Evolutionary conservation across 225 moss, liverwort and hornwort species (phyloP), one percentile per base, ranked within the genome.

Genomic region (Straminergon stramineum): DNA sequence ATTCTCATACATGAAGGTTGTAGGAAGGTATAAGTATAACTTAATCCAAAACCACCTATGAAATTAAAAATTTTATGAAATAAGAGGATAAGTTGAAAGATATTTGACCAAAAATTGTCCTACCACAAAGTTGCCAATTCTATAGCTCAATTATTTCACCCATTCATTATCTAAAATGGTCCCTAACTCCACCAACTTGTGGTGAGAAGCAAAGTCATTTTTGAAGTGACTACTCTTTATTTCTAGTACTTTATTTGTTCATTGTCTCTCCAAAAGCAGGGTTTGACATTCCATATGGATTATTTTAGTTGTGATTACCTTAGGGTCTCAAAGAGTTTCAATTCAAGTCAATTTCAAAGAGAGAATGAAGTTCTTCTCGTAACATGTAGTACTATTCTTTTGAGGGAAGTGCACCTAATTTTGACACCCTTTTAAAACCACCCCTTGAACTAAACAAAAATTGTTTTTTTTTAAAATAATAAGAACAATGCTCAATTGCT

Each of bases 361-460:
- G 34, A 71, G 5, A 4, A 7, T 71, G 21, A 1, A 58, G 1
- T 7, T 28, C 45, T 32, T 48, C 13, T 34, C 1, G 0, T 17
- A 20, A 76, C 13, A 20, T 76, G 20, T 51, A 0, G 2, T 32
- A 52, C 31, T 75, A 4, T 75, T 51, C 6, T 20, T 52, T 32
- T 30, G 11, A 51, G 2, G 6, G 32, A 32, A 31, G 7, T 51
- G 1, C 51, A 19, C 19, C 13, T 20, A 75, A 32, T 16, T 75
- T 75, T 51, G 4, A 51, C 2, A 12, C 32, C 17, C 31, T 30
- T 18, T 4, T 32, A 17, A 52, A 28, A 32, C 1, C 0, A 0
- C 4, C 19, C 4, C 11, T 1, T 18, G 0, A 75, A 32, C 0
- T 0, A 2, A n/a, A n/a, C n/a, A n/a, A n/a, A n/a, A n/a, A n/a